phyloP scores from a whole-genome alignment of 192 early-diverging fungal species.

The Rhizophagus clarus region DNA sequence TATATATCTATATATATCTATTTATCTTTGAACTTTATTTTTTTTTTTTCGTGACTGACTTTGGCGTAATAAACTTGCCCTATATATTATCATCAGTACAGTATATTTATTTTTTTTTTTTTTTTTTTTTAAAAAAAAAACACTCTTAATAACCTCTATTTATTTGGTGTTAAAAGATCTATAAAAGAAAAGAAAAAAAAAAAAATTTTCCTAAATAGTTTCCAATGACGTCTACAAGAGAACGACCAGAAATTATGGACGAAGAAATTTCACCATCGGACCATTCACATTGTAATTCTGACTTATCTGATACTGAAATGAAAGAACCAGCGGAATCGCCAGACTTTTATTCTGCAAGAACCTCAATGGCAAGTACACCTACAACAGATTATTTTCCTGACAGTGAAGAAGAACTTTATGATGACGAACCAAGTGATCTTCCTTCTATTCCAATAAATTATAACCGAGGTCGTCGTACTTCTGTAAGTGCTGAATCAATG shows the following conservation, averaged over 20 bases:
- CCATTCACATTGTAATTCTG: background rate
- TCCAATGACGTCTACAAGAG: background rate
- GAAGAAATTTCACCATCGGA: slow-evolving; percentile 3
- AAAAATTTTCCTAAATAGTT: background rate
- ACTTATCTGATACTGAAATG: slow-evolving; percentile 14
- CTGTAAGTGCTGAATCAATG: slow-evolving; percentile 96
- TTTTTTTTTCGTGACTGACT: too few relatives aligned
- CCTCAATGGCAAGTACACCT: slow-evolving; percentile 38
- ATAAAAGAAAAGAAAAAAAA: background rate
- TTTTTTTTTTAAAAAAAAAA: too few relatives aligned
- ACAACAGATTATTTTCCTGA: slow-evolving; percentile 55
- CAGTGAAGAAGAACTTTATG: slow-evolving; percentile 57
- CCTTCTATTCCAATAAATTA: slow-evolving; percentile 62
- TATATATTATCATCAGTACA: too few relatives aligned
- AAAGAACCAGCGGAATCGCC: slow-evolving; percentile 45
- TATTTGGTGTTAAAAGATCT: too few relatives aligned
- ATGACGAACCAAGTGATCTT: slow-evolving; percentile 67
- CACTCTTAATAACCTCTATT: too few relatives aligned
- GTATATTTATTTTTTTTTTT: too few relatives aligned
- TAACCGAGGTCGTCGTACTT: slow-evolving; percentile 89
- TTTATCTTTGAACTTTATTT: too few relatives aligned
- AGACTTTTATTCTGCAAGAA: slow-evolving; percentile 39
- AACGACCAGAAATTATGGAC: background rate
- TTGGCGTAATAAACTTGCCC: too few relatives aligned
- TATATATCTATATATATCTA: too few relatives aligned